Evolutionary conservation across 768 basidiomycete species (phyloP).

Genomic region (Termitomyces sp.): DNA sequence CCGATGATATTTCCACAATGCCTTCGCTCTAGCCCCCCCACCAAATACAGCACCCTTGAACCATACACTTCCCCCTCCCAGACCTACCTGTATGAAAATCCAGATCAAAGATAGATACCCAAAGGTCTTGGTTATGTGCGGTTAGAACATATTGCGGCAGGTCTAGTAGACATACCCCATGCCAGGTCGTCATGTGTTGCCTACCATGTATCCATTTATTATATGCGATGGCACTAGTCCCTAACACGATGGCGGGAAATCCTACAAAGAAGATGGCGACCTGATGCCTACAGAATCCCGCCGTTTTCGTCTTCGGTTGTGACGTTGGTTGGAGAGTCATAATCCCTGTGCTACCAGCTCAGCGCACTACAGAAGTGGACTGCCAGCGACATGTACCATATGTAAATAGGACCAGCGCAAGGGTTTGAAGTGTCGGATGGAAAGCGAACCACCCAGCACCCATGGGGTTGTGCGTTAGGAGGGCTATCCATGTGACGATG

Average conservation of each 20-base stretch:
- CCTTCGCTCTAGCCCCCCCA: slow-evolving; percentile 64
- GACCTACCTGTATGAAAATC: slow-evolving; percentile 51
- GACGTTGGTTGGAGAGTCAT: slow-evolving; percentile 73
- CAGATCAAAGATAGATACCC: slow-evolving; percentile 59
- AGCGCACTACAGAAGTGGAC: neutral
- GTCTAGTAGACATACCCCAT: slow-evolving; percentile 45
- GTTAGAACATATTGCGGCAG: neutral
- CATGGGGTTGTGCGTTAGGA: slow-evolving; percentile 8
- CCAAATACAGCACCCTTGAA: slow-evolving; percentile 64
- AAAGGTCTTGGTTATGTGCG: slow-evolving; percentile 36
- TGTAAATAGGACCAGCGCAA: slow-evolving; percentile 50
- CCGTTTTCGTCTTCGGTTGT: slow-evolving; percentile 56
- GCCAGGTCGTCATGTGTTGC: slow-evolving; percentile 68
- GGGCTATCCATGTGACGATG: slow-evolving; percentile 11
- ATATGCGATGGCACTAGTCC: slow-evolving; percentile 53
- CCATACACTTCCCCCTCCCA: slow-evolving; percentile 81
- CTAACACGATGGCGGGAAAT: slow-evolving; percentile 51
- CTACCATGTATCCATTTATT: slow-evolving; percentile 50
- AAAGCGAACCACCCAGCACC: slow-evolving; percentile 55
- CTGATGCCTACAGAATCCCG: slow-evolving; percentile 69
- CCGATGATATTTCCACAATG: slow-evolving; percentile 84
- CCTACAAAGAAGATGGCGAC: slow-evolving; percentile 48
- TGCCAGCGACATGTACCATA: slow-evolving; percentile 41
- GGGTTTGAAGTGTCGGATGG: slow-evolving; percentile 59
- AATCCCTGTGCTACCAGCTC: slow-evolving; percentile 40